A percentile compares a stretch with the other conserved stretches of the same genome.
Conservation (phyloP, 768 basidiomycete species). For the Antrodiella citrinella region DNA sequence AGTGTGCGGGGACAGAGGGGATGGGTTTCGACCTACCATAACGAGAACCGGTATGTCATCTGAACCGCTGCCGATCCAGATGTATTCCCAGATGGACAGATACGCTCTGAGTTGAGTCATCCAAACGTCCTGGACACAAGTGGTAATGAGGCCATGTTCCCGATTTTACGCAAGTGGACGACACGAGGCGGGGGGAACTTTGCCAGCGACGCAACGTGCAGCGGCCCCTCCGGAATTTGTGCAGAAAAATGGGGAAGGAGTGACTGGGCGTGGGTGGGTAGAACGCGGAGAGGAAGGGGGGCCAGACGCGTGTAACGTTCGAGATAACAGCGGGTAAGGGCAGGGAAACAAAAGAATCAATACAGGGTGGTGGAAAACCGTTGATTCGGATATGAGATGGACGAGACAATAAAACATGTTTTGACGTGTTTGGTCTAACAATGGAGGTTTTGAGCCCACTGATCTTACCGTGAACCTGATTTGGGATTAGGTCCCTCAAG, state of each 20-base stretch:
- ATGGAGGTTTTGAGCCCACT: conserved; percentile 13
- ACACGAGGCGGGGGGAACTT: neutral
- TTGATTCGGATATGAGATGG: conserved; percentile 12
- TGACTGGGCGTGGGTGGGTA: conserved; percentile 18
- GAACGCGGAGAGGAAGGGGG: conserved; percentile 12
- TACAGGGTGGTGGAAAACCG: conserved; percentile 15
- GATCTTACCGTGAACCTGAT: conserved; percentile 9
- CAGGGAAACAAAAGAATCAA: conserved; percentile 3
- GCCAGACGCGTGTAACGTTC: conserved; percentile 12
- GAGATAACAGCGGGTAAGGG: conserved; percentile 20
- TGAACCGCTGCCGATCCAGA: neutral
- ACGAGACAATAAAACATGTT: conserved; percentile 14
- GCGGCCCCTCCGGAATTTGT: neutral
- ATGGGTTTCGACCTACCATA: neutral
- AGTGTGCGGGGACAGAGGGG: neutral
- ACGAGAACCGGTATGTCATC: neutral
- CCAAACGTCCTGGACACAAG: neutral
- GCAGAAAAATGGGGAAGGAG: conserved; percentile 4
- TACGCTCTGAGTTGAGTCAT: neutral
- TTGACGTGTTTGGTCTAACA: conserved; percentile 16
- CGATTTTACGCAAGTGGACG: neutral
- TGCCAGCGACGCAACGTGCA: neutral
- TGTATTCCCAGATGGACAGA: conserved; percentile 1
- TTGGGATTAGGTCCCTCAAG: conserved; percentile 17
- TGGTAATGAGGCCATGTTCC: neutral